Evolutionary conservation across 208 protist species (phyloP).

Genomic region (Naegleria fowleri): DNA sequence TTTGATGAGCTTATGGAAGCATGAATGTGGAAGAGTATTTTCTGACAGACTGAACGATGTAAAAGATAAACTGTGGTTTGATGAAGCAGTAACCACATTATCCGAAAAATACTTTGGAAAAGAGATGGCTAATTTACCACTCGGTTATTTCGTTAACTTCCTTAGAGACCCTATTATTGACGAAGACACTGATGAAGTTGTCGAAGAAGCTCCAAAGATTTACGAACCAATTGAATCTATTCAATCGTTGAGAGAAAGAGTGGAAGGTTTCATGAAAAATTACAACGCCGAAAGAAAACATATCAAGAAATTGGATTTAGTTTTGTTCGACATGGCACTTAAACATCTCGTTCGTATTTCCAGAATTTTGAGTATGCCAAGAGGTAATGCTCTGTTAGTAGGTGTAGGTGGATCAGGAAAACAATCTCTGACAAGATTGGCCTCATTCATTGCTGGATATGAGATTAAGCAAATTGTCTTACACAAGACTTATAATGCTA

Average conservation of each 20-base stretch:
- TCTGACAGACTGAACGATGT: conserved; percentile 89
- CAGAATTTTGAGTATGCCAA: conserved; percentile 75
- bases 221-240: conserved; percentile 86
- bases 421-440: conserved; percentile 79
- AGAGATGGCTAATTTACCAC: conserved; percentile 64
- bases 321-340: conserved; percentile 87
- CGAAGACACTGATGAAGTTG: conserved; percentile 75
- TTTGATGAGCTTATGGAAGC: conserved; percentile 88
- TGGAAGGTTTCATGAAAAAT: conserved; percentile 66
- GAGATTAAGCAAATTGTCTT: conserved; percentile 76
- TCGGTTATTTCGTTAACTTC: conserved; percentile 88
- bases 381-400: conserved; percentile 84
- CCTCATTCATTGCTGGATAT: conserved; percentile 74
- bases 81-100: conserved; percentile 73
- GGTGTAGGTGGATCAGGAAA: conserved; percentile 83
- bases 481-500: conserved; percentile 82
- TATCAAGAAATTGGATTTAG: conserved; percentile 80
- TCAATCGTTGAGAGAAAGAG: conserved; percentile 59
- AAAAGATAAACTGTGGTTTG: conserved; percentile 90
- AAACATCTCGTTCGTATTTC: conserved; percentile 87
- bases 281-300: conserved; percentile 74
- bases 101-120: conserved; percentile 64
- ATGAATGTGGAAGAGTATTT: conserved; percentile 94
- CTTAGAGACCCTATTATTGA: conserved; percentile 76
- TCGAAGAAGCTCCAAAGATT: conserved; percentile 77